Evolutionary conservation across 768 basidiomycete genomes (phyloP).

Genomic region (Pseudohyphozyma bogoriensis): DNA sequence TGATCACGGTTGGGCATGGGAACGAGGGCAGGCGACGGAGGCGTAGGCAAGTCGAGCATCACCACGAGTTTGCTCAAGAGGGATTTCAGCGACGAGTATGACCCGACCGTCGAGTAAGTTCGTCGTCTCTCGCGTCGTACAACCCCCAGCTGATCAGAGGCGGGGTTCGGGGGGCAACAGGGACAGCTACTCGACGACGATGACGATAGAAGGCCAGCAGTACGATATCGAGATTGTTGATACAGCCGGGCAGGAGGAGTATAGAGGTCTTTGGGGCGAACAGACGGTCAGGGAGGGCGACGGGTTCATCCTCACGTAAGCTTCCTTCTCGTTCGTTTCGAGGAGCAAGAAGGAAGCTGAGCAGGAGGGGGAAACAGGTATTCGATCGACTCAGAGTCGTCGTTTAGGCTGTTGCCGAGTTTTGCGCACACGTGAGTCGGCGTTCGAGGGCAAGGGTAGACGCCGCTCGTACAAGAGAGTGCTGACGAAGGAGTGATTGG

Average conservation of each 20-base stretch:
- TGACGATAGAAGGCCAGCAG: constrained; percentile 14
- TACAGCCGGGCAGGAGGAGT: constrained; percentile 18
- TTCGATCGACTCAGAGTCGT: constrained; percentile 9
- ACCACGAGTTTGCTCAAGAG: constrained; percentile 12
- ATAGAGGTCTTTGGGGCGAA: constrained; percentile 13
- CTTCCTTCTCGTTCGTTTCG: background rate
- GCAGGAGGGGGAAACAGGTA: background rate
- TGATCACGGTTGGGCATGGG: no score
- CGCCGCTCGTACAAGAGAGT: background rate
- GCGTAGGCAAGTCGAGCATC: constrained; percentile 19
- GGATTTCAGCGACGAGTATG: constrained; percentile 12
- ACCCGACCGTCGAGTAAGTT: constrained; percentile 16
- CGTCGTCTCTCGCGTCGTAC: background rate
- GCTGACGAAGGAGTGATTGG: no score
- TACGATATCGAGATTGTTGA: constrained; percentile 21
- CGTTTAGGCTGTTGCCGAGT: constrained; percentile 18
- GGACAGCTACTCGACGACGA: constrained; percentile 8
- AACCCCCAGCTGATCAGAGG: background rate
- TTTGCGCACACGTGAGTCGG: constrained; percentile 15
- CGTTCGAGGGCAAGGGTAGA: background rate
- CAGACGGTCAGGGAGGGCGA: constrained; percentile 15
- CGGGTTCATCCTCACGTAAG: constrained; percentile 20
- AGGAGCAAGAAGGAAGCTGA: no score
- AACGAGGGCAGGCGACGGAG: constrained; percentile 28
- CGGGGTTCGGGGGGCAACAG: background rate